Percentiles rank a stretch among this genome's conserved stretches.
phyloP scores from a whole-genome alignment of 352 stramenopile genomes.

The Globisporangium solare region DNA sequence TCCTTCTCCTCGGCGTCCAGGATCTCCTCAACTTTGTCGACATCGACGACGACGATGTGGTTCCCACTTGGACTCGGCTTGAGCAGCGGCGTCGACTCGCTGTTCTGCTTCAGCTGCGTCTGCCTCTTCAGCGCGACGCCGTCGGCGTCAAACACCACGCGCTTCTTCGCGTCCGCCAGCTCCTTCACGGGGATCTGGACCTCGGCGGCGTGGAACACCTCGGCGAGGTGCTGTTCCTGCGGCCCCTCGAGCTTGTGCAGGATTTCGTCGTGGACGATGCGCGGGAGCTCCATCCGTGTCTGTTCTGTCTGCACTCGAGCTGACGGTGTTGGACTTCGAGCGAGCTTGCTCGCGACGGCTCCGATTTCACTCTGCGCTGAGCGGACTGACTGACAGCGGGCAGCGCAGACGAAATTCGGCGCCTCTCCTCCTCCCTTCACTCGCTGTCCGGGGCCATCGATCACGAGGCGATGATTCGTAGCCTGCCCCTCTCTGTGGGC shows the following conservation, averaged over 20 bases:
- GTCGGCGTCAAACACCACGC: background rate
- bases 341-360: background rate
- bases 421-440: too few species aligned
- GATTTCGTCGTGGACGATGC: slow-evolving; percentile 39
- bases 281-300: slow-evolving; percentile 34
- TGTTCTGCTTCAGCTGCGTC: background rate
- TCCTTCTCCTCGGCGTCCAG: slow-evolving; percentile 33
- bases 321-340: background rate
- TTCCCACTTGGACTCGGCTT: background rate
- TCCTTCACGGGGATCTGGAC: slow-evolving; percentile 12
- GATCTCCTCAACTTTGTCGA: slow-evolving; percentile 26
- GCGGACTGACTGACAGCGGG: background rate
- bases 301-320: slow-evolving; percentile 1
- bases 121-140: slow-evolving; percentile 1
- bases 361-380: slow-evolving; percentile 6
- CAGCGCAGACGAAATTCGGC: background rate
- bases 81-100: slow-evolving; percentile 25
- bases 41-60: slow-evolving; percentile 15
- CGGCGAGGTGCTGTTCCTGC: slow-evolving; percentile 25
- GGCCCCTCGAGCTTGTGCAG: slow-evolving; percentile 37
- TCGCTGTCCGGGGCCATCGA: too few species aligned
- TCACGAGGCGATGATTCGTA: too few species aligned
- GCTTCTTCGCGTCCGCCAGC: background rate
- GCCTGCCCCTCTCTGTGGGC: too few species aligned
- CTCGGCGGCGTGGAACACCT: slow-evolving; percentile 12